Evolutionary conservation across 306 rosid species (phyloP).

Genomic region (Gynostemma pentaphyllum): DNA sequence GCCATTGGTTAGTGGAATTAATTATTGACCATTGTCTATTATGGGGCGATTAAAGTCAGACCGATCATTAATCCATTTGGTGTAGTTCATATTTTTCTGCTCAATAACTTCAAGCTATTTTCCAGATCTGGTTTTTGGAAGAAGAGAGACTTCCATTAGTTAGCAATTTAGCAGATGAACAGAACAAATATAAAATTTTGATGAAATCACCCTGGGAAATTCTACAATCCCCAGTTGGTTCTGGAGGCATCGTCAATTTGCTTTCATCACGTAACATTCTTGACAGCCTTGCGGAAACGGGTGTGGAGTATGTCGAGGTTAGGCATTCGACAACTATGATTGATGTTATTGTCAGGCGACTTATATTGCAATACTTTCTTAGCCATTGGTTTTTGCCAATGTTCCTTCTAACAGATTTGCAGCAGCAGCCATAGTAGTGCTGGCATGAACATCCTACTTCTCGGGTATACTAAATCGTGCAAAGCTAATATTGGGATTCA

Average conservation of each 20-base stretch:
- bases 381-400: constrained; percentile 6
- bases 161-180: constrained; percentile 40
- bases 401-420: constrained; percentile 45
- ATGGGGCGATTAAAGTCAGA: neutral
- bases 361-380: neutral
- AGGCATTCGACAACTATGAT: constrained; percentile 9
- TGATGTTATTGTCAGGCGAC: neutral
- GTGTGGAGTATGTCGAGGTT: constrained; percentile 76
- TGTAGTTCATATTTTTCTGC: neutral
- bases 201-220: constrained; percentile 97
- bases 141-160: constrained; percentile 89
- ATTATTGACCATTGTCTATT: neutral
- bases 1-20: neutral
- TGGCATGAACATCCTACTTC: constrained; percentile 45
- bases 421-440: constrained; percentile 31
- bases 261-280: constrained; percentile 43
- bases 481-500: constrained; percentile 56
- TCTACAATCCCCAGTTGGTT: constrained; percentile 71
- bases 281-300: constrained; percentile 47
- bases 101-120: neutral
- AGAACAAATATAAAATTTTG: constrained; percentile 46
- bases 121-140: constrained; percentile 69
- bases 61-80: neutral
- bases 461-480: constrained; percentile 37
- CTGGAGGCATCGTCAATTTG: constrained; percentile 71